Base-by-base conservation (phyloP, 495 filamentous ascomycete species). In the Tuber melanosporum region DNA sequence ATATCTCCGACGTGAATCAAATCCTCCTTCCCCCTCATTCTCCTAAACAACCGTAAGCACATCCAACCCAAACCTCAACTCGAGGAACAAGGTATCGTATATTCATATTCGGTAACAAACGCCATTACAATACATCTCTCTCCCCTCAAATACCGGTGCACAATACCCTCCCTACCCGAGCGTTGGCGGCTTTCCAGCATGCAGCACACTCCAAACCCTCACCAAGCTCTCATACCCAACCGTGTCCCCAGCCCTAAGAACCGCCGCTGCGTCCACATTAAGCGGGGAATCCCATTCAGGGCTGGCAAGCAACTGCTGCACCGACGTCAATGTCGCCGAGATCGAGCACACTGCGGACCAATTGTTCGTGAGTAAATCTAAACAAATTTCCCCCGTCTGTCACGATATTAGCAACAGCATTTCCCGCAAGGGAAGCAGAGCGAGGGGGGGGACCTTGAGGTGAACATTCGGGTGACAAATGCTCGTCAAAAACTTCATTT, bases 271-370 rank as follows among this genome's bases (percentile, higher is more conserved):
- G 85, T 99, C 95, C 15, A 97, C 88, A 85, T 97, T 97, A 72
- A 98, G 85, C 77, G 95, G 95, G 79, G 89, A 92, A 78, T 97
- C 93, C 52, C 91, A 87, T 74, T 90, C 91, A 19, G 95, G 93
- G 77, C 90, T 89, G 66, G 87, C 90, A 74, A 97, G 86, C 80
- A 99, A 85, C 86, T 92, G 88, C 73, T 94, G 89, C 49, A 98
- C 88, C 36, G 90, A 89, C 79, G 92, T 91, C 80, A 98, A 85
- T 73, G 92, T 93, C 77, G 89, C 87, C 39, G 91, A 89, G 39
- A 98, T 87, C 44, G 91, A 95, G 82, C 95, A 96, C 45, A 91
- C 89, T 45, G 94, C 92, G 77, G 91, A 91, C 95, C 95, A 99
- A 70, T 89, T 88, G 44, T 90, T 89, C 79, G 91, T 91, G 70